Base-by-base conservation (phyloP, 208 protist species). In the Polymyxa betae region DNA sequence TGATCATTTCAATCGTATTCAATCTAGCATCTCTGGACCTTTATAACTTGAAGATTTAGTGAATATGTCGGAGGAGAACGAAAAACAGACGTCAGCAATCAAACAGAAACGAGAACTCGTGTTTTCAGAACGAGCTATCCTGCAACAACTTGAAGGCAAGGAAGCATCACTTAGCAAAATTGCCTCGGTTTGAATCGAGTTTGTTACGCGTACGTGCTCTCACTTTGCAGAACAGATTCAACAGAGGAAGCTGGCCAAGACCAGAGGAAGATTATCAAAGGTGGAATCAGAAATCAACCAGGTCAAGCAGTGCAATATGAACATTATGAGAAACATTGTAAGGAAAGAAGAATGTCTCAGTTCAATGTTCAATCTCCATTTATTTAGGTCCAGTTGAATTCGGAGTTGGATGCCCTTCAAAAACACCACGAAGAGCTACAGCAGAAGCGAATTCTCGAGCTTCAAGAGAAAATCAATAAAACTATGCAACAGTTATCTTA, bases 1-100 rank as follows among this genome's bases (percentile, higher is more conserved):
- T n/a, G 72, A 82, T 45, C 72, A 82, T 82, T 82, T 82, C 40
- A 35, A 43, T n/a, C 16, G 72, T 82, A 40, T 43, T 5, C 35
- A 5, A 35, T 5, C n/a, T 60, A 60, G 5, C 24, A 24, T 29
- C 5, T 60, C 49, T 29, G 49, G 5, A 60, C 24, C 49, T 29
- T 29, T 29, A 60, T 60, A 24, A 24, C 24, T 60, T 29, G 24
- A 29, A 60, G 49, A 60, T 60, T 5, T 60, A 60, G 49, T 24
- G 12, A 24, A 29, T 29, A 60, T 60, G 49, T 24, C 24, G 12
- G 49, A 60, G 24, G 49, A 60, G 5, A 5, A 60, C 5, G 24
- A 60, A 60, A 24, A 5, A 29, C 49, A 60, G 5, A 24, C 12
- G 49, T 60, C 49, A 5, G 49, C 49, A 5, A 60, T 60, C 5